Evolutionary conservation across 805 yeast species (phyloP).

Genomic region (Cyberlindnera subsufficiens): DNA sequence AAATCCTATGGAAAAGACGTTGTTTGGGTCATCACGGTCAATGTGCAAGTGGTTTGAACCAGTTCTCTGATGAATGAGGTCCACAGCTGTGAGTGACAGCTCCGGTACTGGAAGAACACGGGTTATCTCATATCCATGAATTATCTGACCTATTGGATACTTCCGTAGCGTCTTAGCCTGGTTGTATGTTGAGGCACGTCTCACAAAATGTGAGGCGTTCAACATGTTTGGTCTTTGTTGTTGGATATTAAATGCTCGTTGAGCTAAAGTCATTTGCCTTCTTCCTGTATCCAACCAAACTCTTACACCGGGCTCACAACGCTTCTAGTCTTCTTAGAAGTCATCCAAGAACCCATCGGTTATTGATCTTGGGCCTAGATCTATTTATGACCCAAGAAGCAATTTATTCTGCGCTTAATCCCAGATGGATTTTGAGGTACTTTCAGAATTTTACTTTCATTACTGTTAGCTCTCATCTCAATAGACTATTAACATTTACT

Average conservation of each 20-base stretch:
- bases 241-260: no score
- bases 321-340: no score
- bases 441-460: no score
- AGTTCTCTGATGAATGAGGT: conserved; percentile 57
- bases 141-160: conserved; percentile 57
- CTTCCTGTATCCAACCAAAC: background rate
- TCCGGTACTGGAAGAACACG: conserved; percentile 73
- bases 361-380: no score
- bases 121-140: conserved; percentile 64
- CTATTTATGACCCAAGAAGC: no score
- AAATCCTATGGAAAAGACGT: conserved; percentile 84
- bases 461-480: no score
- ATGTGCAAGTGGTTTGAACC: conserved; percentile 83
- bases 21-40: conserved; percentile 75
- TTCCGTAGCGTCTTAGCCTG: conserved; percentile 34
- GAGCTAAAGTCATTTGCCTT: background rate
- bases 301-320: background rate
- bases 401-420: no score
- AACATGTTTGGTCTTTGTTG: background rate
- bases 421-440: no score
- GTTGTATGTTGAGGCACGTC: conserved; percentile 23
- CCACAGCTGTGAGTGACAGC: conserved; percentile 73
- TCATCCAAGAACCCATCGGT: no score
- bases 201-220: conserved; percentile 2
- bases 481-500: no score